A percentile compares a stretch with the other conserved stretches of the same genome.
Evolutionary conservation across 108 stramenopile species (phyloP).

Genomic region (Nitzschia sp.): DNA sequence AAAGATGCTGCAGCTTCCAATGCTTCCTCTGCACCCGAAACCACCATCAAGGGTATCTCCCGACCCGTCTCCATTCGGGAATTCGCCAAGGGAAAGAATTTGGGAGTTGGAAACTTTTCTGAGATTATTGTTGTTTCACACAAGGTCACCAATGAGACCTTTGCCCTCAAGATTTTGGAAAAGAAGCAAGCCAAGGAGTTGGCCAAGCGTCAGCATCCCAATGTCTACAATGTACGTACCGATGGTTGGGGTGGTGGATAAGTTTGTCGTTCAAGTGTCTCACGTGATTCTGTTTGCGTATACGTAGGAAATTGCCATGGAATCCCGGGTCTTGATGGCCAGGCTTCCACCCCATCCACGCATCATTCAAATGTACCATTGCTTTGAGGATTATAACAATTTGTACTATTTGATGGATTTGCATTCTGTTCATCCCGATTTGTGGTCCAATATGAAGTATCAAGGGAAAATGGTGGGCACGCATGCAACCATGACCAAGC

Average conservation of each 20-base stretch:
- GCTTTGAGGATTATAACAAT: slow-evolving; percentile 86
- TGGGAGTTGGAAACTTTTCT: slow-evolving; percentile 89
- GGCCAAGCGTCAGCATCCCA: slow-evolving; percentile 89
- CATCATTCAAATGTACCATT: slow-evolving; percentile 79
- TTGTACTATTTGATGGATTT: slow-evolving; percentile 90
- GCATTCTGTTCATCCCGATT: slow-evolving; percentile 66
- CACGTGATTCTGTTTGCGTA: not conserved
- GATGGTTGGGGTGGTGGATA: too few relatives aligned
- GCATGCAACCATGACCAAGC: slow-evolving; percentile 68
- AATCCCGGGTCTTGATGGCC: slow-evolving; percentile 82
- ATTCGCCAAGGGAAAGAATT: slow-evolving; percentile 59
- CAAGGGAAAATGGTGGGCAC: slow-evolving; percentile 67
- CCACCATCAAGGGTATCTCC: slow-evolving; percentile 57
- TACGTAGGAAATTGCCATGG: slow-evolving; percentile 90
- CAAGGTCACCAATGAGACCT: slow-evolving; percentile 78
- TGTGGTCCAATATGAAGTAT: slow-evolving; percentile 81
- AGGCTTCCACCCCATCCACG: slow-evolving; percentile 53
- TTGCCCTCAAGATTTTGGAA: slow-evolving; percentile 95
- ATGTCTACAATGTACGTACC: slow-evolving; percentile 19
- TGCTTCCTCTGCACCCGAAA: slow-evolving; percentile 30
- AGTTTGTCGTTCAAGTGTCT: too few relatives aligned
- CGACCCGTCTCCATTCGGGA: slow-evolving; percentile 71
- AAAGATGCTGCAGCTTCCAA: slow-evolving; percentile 10
- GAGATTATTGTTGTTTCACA: slow-evolving; percentile 77
- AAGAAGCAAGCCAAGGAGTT: slow-evolving; percentile 88